These are phyloP conservation scores for Achlya hypogyna DNA, from an alignment of 352 stramenopile genomes.

Conservation along the genomic window DNA sequence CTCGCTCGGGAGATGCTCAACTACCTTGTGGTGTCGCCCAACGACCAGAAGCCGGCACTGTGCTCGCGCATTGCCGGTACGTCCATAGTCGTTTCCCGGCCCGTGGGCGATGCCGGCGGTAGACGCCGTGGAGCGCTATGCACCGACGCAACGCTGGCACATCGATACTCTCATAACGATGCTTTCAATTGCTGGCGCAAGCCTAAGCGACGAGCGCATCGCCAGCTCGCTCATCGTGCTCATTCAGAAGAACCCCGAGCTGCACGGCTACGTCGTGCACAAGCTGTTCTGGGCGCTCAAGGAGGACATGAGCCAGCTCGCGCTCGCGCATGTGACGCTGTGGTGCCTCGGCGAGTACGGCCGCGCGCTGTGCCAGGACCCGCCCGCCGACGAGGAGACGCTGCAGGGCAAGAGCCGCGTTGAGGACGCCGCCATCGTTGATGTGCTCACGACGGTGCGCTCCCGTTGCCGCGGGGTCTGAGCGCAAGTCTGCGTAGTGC, in stretches of 20 bases:
- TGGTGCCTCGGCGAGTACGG: conserved; percentile 99
- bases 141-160: conserved; percentile 82
- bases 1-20: conserved; percentile 98
- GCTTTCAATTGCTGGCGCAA: conserved; percentile 94
- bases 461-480: background rate
- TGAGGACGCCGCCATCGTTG: conserved; percentile 53
- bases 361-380: conserved; percentile 70
- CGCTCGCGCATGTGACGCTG: conserved; percentile 95
- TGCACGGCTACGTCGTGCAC: conserved; percentile 94
- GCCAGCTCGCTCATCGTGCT: conserved; percentile 93
- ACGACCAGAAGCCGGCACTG: conserved; percentile 92
- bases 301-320: conserved; percentile 91
- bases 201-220: conserved; percentile 89
- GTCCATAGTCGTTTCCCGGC: conserved; percentile 3
- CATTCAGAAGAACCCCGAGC: conserved; percentile 85
- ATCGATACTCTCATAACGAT: conserved; percentile 98
- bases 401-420: conserved; percentile 56
- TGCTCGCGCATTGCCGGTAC: conserved; percentile 91
- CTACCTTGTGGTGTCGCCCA: conserved; percentile 96
- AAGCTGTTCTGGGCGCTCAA: conserved; percentile 94
- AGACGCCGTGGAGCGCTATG: conserved; percentile 75
- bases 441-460: conserved; percentile 42
- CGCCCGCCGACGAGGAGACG: conserved; percentile 42
- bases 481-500: conserved; percentile 34
- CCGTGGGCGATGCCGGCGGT: background rate